phyloP scores from a whole-genome alignment of 2,329 filamentous ascomycete genomes.

The Talaromyces albobiverticillius region DNA sequence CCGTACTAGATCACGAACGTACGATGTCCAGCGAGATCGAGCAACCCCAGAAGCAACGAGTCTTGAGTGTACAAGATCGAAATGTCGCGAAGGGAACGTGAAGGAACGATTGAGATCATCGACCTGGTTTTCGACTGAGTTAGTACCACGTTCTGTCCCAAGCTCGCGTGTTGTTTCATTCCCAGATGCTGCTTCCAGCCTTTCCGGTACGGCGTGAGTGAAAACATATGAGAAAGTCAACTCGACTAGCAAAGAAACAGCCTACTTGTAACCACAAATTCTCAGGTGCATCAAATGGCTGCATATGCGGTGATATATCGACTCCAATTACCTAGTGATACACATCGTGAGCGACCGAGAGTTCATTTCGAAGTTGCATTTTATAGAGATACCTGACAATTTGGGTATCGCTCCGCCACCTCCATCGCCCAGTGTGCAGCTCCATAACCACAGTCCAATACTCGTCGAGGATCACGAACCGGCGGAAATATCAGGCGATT shows the following conservation, averaged over 20 bases:
- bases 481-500: conserved; percentile 68
- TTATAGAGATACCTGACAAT: conserved; percentile 56
- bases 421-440: conserved; percentile 69
- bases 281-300: conserved; percentile 60
- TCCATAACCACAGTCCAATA: conserved; percentile 72
- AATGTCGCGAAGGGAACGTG: conserved; percentile 67
- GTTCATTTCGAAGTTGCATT: conserved; percentile 8
- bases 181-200: not conserved
- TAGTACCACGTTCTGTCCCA: not conserved
- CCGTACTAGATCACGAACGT: conserved; percentile 70
- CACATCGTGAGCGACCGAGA: conserved; percentile 10
- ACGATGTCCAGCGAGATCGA: conserved; percentile 67
- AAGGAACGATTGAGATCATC: conserved; percentile 69
- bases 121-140: conserved; percentile 39
- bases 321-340: conserved; percentile 62
- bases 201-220: not conserved
- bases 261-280: conserved; percentile 66
- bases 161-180: not conserved
- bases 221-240: conserved; percentile 17
- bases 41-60: conserved; percentile 63
- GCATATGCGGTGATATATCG: conserved; percentile 69
- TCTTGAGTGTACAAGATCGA: conserved; percentile 79
- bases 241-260: not conserved
- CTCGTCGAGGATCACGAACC: conserved; percentile 53
- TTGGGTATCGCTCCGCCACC: conserved; percentile 62